A percentile compares a stretch with the other conserved stretches of the same genome.
These are phyloP conservation scores for Kentomonas sorsogonicus DNA, from an alignment of 208 protist species.

Conservation along the genomic window DNA sequence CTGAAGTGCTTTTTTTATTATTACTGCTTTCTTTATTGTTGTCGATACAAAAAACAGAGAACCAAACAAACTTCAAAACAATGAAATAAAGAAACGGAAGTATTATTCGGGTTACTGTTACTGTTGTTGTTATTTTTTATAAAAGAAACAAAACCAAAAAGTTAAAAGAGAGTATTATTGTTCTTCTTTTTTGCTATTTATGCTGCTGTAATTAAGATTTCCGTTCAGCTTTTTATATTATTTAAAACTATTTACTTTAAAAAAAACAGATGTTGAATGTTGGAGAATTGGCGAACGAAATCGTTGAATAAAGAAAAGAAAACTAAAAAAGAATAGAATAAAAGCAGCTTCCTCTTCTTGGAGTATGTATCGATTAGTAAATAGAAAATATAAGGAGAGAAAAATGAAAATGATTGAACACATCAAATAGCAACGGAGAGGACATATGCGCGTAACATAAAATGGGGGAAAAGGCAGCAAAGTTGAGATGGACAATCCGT, in stretches of 20 bases:
- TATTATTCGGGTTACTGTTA: no score
- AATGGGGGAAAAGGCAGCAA: not conserved
- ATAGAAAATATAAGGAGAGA: not conserved
- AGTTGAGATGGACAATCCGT: no score
- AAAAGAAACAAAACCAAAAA: constrained; percentile 6
- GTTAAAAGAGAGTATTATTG: constrained; percentile 1
- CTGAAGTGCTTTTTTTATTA: constrained; percentile 1
- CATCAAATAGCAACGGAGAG: constrained; percentile 10
- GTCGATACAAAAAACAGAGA: not conserved
- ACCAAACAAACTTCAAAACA: not conserved
- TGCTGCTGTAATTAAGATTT: not conserved
- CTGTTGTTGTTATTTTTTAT: constrained; percentile 6
- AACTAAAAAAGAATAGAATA: constrained; percentile 3
- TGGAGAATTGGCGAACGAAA: not conserved
- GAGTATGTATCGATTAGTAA: no score
- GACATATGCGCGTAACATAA: not conserved
- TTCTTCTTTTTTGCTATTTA: no score
- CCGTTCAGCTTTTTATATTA: no score
- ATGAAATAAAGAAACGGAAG: not conserved
- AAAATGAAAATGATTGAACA: constrained; percentile 4
- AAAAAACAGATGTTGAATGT: not conserved
- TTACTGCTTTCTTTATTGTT: constrained; percentile 10
- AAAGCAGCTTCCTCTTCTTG: no score
- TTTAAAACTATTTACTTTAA: not conserved
- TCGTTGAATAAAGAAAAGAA: constrained; percentile 10